Evolutionary conservation across 768 basidiomycete genomes (phyloP), one percentile per base, ranked within the genome.

Genomic region (Rickenella mellea): DNA sequence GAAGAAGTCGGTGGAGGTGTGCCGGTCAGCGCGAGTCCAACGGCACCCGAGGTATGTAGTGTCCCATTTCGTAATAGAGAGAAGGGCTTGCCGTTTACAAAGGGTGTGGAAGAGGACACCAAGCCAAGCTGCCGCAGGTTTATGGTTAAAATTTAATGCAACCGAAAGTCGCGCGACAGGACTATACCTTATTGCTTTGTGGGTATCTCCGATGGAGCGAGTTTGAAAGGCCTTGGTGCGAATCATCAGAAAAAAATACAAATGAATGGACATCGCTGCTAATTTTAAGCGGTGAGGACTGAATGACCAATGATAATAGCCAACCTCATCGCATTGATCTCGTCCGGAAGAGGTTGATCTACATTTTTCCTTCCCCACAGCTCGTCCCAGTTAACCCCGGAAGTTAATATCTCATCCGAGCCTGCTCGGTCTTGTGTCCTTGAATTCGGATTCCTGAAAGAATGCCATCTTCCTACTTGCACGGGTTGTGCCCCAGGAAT

Each of bases 381-480:
- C 33, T 64, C 62, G 6, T 70, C 66, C 79, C 80, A 82, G 41
- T 70, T 59, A 26, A 70, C 38, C 2, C 41, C 50, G 20, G 51
- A 55, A 9, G 47, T 31, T n/a, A 45, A 35, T 19, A 25, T 31
- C 4, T 38, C 36, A 19, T 49, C 33, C 0, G 42, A 30, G 2
- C 47, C 41, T 17, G 39, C 39, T 14, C 39, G 19, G 6, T 41
- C 41, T 14, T 22, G 31, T 11, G 48, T 50, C 17, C 36, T 39
- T 9, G 57, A 50, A 27, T 57, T 49, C 49, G 62, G 64, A 49
- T 68, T 64, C 45, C 72, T 59, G 47, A 74, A 71, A 14, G 80
- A 68, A 54, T 83, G 80, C 80, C 80, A 79, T 35, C 83, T 66
- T 22, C 85, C 85, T 10, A 87, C 83, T 51, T 82, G 79, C 2